Conservation (phyloP, 2,329 filamentous ascomycete species). For the Chaetothyriales sp. region DNA sequence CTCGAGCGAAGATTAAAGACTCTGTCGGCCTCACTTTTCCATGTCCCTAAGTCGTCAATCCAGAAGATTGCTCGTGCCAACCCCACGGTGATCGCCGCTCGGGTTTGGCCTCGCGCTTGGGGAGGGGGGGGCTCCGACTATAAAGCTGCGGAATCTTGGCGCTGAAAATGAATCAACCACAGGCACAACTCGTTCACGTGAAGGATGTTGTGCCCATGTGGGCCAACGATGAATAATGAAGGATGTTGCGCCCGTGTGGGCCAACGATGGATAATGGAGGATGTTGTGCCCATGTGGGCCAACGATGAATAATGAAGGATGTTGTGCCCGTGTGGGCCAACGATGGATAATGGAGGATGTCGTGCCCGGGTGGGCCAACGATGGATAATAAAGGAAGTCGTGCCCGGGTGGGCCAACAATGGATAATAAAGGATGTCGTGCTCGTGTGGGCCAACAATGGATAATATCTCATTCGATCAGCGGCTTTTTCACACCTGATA, state of each 20-base stretch:
- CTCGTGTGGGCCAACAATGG: neutral
- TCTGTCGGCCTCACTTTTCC: neutral
- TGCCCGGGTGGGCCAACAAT: neutral
- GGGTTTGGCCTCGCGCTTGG: neutral
- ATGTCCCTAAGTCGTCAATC: no score
- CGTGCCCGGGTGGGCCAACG: neutral
- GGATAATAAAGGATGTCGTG: no score
- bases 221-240: neutral
- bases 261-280: neutral
- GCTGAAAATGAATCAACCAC: neutral
- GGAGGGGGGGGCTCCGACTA: neutral
- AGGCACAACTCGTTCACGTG: neutral
- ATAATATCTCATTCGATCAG: slow-evolving; percentile 48
- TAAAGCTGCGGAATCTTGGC: neutral
- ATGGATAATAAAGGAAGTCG: neutral
- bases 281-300: neutral
- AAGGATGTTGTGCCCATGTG: neutral
- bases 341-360: neutral
- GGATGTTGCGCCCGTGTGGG: neutral
- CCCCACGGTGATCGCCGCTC: neutral
- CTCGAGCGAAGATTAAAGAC: neutral
- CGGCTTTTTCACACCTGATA: slow-evolving; percentile 48
- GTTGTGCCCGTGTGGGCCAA: neutral
- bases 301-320: neutral
- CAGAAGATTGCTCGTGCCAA: neutral